A percentile compares a stretch with the other conserved stretches of the same genome.
These are phyloP conservation scores for Phylloporus rhodoxanthus DNA, from an alignment of 768 basidiomycete genomes.

Conservation along the genomic window DNA sequence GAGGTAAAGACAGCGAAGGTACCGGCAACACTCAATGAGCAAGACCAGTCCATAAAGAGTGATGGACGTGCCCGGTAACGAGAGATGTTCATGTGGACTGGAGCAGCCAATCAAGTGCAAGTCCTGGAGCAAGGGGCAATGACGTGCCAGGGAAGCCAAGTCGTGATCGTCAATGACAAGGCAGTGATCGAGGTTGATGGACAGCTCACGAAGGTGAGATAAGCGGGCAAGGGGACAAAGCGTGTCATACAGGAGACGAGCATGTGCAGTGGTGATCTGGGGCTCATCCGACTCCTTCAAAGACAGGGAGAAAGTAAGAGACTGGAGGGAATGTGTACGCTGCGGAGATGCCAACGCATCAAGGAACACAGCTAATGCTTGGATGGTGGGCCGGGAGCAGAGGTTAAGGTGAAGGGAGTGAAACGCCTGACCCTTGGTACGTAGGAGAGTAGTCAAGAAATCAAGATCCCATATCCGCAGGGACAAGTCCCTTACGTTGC, in stretches of 20 bases:
- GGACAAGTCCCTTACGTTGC: background rate
- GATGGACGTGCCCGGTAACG: background rate
- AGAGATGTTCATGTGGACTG: background rate
- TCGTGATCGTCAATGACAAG: background rate
- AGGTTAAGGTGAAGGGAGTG: background rate
- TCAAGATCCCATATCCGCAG: background rate
- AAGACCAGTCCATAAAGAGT: background rate
- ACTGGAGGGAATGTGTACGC: background rate
- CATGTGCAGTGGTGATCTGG: background rate
- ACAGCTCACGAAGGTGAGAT: background rate
- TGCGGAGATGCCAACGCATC: background rate
- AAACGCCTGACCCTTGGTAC: background rate
- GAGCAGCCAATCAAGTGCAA: background rate
- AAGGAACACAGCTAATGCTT: background rate
- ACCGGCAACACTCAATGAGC: background rate
- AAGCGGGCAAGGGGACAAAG: background rate
- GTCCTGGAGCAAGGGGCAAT: background rate
- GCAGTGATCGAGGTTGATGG: background rate
- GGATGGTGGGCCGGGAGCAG: background rate
- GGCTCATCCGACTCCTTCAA: background rate
- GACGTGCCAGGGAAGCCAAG: background rate
- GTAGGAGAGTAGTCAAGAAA: background rate
- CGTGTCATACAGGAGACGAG: background rate
- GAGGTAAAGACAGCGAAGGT: background rate
- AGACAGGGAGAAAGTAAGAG: background rate